These are phyloP conservation scores for Dactylellina sp. DNA, from an alignment of 2,329 filamentous ascomycete species.

Conservation along the genomic window DNA sequence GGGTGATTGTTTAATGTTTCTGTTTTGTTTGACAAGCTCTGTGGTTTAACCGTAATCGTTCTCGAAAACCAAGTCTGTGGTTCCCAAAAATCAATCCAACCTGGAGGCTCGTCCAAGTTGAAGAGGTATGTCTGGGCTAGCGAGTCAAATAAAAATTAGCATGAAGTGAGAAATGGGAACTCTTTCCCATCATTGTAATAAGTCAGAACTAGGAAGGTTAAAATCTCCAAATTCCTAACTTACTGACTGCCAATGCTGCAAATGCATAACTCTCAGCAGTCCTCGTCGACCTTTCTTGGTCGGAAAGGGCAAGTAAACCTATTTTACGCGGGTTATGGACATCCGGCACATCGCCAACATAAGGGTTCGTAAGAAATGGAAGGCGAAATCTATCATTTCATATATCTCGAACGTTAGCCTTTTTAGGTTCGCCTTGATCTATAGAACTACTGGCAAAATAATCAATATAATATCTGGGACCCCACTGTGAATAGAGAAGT, in stretches of 20 bases:
- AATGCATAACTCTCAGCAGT: conserved; percentile 40
- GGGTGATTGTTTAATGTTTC: no score
- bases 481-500: conserved; percentile 24
- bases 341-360: conserved; percentile 9
- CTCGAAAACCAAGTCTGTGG: no score
- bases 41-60: no score
- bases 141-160: neutral
- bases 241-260: conserved; percentile 34
- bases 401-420: no score
- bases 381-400: conserved; percentile 15
- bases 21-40: no score
- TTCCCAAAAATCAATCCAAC: neutral
- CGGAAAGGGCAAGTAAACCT: neutral
- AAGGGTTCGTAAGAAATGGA: conserved; percentile 11
- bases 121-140: conserved; percentile 13
- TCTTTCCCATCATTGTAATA: no score
- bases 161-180: no score
- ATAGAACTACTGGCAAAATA: neutral
- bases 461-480: neutral
- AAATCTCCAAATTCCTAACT: neutral
- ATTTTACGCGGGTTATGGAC: neutral
- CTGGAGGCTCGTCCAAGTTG: conserved; percentile 3
- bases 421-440: no score
- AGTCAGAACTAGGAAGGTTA: conserved; percentile 1
- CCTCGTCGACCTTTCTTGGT: conserved; percentile 3